phyloP scores from a whole-genome alignment of 495 filamentous ascomycete genomes.

The Daldinia loculata region DNA sequence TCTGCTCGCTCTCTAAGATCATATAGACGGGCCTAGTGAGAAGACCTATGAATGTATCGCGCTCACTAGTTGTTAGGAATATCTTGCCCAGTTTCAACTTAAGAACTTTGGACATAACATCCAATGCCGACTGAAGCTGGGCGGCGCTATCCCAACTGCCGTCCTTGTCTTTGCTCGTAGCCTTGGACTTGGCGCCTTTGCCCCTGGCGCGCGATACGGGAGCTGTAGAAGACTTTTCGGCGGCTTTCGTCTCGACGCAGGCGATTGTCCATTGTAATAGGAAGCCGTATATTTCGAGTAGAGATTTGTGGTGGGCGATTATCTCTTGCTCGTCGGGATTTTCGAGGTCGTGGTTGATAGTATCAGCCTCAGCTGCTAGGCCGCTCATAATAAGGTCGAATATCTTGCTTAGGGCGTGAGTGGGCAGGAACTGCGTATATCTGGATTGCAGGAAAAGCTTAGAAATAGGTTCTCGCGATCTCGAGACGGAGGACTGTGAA shows the following conservation, averaged over 20 bases:
- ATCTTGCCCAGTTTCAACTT: conserved; percentile 91
- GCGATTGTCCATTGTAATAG: conserved; percentile 94
- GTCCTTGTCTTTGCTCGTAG: conserved; percentile 65
- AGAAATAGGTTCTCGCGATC: conserved; percentile 55
- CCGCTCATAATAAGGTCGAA: conserved; percentile 93
- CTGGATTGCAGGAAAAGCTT: conserved; percentile 76
- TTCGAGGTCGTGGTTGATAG: conserved; percentile 85
- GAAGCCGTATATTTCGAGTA: conserved; percentile 95
- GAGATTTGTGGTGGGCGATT: conserved; percentile 82
- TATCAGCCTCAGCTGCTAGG: conserved; percentile 89
- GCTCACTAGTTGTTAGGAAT: conserved; percentile 94
- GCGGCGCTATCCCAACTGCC: conserved; percentile 85
- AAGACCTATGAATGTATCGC: conserved; percentile 91
- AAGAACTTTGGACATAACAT: conserved; percentile 94
- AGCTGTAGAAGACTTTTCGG: conserved; percentile 81
- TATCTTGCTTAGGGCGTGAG: conserved; percentile 85
- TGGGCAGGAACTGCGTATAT: conserved; percentile 81
- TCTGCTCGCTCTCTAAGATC: conserved; percentile 90
- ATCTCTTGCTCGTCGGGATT: conserved; percentile 85
- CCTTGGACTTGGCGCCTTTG: conserved; percentile 79
- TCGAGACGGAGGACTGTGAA: conserved; percentile 25
- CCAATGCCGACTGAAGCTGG: conserved; percentile 87
- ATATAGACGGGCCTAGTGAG: conserved; percentile 95
- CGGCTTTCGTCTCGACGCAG: conserved; percentile 89
- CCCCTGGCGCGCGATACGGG: conserved; percentile 74